phyloP scores from a whole-genome alignment of 306 rosid genomes.

The Begonia masoniana region DNA sequence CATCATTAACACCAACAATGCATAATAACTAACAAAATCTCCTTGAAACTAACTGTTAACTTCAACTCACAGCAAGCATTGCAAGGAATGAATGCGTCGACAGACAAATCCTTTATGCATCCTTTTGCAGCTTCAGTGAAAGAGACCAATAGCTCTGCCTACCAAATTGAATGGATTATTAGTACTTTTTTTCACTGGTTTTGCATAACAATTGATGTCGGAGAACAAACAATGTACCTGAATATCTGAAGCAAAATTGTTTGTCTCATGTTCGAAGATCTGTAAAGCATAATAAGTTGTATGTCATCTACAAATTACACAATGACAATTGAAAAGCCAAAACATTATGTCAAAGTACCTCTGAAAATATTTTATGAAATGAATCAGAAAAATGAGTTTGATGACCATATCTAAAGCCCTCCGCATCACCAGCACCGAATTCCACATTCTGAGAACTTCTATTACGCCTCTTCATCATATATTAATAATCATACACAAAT shows the following conservation, averaged over 20 bases:
- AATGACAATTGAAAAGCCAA: background rate
- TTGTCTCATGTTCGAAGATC: conserved; percentile 69
- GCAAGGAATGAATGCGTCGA: conserved; percentile 69
- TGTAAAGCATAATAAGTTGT: conserved; percentile 24
- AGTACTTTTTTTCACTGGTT: background rate
- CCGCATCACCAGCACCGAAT: conserved; percentile 23
- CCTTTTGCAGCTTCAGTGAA: conserved; percentile 81
- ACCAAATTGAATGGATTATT: conserved; percentile 13
- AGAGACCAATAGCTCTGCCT: conserved; percentile 65
- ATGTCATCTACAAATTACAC: background rate
- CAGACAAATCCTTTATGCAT: conserved; percentile 61
- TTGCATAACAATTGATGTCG: background rate
- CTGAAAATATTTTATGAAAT: conserved; percentile 80
- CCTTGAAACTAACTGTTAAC: conserved; percentile 3
- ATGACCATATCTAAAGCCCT: conserved; percentile 17
- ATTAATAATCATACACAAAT: conserved; percentile 11
- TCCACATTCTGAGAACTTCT: conserved; percentile 33
- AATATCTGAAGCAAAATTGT: conserved; percentile 50
- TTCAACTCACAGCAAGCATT: conserved; percentile 63
- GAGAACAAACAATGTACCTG: conserved; percentile 31
- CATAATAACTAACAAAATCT: background rate
- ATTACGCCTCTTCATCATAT: conserved; percentile 28
- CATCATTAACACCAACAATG: background rate
- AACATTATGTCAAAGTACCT: conserved; percentile 33
- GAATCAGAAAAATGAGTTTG: conserved; percentile 72